phyloP scores from a whole-genome alignment of 2,329 filamentous ascomycete genomes.

The Myriosclerotinia curreyana region DNA sequence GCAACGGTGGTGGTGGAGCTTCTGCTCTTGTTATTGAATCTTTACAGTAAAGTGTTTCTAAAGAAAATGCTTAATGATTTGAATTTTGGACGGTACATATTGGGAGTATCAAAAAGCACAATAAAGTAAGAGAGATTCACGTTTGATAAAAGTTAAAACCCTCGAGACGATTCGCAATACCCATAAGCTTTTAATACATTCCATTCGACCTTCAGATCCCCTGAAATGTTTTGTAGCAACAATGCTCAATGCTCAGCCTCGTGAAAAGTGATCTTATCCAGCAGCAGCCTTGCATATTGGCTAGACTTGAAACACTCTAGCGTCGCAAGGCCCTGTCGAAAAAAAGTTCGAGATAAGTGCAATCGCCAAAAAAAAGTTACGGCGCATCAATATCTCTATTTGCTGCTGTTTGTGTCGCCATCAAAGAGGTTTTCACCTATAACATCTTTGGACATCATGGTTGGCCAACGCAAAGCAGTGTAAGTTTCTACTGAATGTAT shows the following conservation, averaged over 20 bases:
- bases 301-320: constrained; percentile 2
- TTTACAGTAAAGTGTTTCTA: constrained; percentile 33
- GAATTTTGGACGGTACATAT: constrained; percentile 9
- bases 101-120: constrained; percentile 16
- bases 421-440: constrained; percentile 25
- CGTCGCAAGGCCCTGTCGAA: constrained; percentile 1
- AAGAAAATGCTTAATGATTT: neutral
- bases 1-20: constrained; percentile 95
- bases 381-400: constrained; percentile 20
- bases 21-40: constrained; percentile 87
- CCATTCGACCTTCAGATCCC: neutral
- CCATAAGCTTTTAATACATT: constrained; percentile 9
- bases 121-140: constrained; percentile 1
- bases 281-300: constrained; percentile 6
- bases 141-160: neutral
- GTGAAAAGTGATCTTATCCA: neutral
- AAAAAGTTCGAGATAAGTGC: constrained; percentile 24
- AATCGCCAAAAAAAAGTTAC: constrained; percentile 23
- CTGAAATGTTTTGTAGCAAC: neutral
- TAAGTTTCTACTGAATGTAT: constrained; percentile 25
- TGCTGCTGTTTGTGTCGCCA: constrained; percentile 27
- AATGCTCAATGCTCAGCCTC: neutral
- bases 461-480: constrained; percentile 36
- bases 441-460: constrained; percentile 26
- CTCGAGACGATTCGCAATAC: constrained; percentile 1